A percentile compares a stretch with the other conserved stretches of the same genome.
These are phyloP conservation scores for Gynostemma pentaphyllum DNA, from an alignment of 306 rosid genomes.

Conservation along the genomic window DNA sequence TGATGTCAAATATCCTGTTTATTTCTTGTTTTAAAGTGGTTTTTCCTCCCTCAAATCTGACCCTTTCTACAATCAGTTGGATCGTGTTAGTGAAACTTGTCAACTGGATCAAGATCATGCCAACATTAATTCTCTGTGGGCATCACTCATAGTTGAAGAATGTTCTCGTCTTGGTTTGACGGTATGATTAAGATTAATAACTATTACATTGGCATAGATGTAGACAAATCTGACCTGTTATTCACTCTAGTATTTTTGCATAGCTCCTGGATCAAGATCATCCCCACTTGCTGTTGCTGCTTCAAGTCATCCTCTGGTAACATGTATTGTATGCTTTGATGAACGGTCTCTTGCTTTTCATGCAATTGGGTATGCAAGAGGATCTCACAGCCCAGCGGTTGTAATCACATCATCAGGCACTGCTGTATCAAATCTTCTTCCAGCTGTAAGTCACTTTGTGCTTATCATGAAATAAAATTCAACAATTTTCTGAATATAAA, in stretches of 20 bases:
- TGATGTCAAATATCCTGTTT: background rate
- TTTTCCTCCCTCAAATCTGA: conserved; percentile 3
- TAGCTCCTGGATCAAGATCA: conserved; percentile 98
- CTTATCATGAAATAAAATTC: background rate
- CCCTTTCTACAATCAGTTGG: conserved; percentile 61
- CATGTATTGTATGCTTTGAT: conserved; percentile 76
- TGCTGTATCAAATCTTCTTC: conserved; percentile 94
- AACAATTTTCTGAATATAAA: background rate
- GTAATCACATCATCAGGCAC: conserved; percentile 94
- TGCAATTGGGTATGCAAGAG: conserved; percentile 94
- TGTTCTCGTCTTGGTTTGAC: conserved; percentile 87
- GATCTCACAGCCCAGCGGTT: conserved; percentile 82
- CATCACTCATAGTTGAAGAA: conserved; percentile 85
- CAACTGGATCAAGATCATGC: conserved; percentile 42
- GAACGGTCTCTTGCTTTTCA: conserved; percentile 97
- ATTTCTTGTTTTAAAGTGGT: background rate
- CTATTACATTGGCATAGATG: conserved; percentile 11
- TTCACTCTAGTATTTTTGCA: conserved; percentile 76
- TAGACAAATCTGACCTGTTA: conserved; percentile 28
- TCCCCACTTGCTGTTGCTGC: conserved; percentile 99
- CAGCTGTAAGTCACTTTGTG: conserved; percentile 63
- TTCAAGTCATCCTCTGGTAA: conserved; percentile 58
- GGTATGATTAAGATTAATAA: conserved; percentile 41
- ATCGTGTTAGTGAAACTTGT: conserved; percentile 26
- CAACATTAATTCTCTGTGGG: conserved; percentile 86